phyloP scores from a whole-genome alignment of 1,139 yeast genomes.

The Candida sp. region DNA sequence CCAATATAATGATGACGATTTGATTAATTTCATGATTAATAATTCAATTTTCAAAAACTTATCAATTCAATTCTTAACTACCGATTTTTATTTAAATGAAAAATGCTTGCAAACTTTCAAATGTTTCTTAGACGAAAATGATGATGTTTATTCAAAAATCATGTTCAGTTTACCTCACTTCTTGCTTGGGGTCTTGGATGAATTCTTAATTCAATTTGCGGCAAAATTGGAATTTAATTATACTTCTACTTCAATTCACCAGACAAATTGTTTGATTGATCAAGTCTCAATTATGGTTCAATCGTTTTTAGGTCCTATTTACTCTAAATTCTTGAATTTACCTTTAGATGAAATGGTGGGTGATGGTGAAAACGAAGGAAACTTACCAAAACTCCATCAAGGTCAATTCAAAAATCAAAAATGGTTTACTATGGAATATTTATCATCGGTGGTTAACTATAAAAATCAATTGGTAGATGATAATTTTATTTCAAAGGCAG shows the following conservation, averaged over 20 bases:
- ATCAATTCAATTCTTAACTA: conserved; percentile 15
- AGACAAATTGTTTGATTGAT: not conserved
- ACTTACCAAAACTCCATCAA: conserved; percentile 2
- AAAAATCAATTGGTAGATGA: conserved; percentile 4
- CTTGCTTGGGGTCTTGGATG: conserved; percentile 8
- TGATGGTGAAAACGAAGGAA: conserved; percentile 1
- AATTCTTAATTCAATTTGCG: conserved; percentile 11
- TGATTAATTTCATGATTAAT: conserved; percentile 10
- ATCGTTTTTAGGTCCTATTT: conserved; percentile 9
- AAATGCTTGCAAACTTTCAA: conserved; percentile 14
- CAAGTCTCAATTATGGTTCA: conserved; percentile 3
- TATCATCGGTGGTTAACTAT: conserved; percentile 8
- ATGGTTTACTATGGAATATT: conserved; percentile 7
- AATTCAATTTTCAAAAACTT: conserved; percentile 10
- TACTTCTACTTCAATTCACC: not conserved
- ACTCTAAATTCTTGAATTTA: conserved; percentile 5
- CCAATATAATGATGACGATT: conserved; percentile 8
- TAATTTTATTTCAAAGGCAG: conserved; percentile 7
- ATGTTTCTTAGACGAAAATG: conserved; percentile 9
- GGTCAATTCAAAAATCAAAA: conserved; percentile 9
- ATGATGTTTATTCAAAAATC: conserved; percentile 4
- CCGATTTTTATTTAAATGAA: conserved; percentile 17
- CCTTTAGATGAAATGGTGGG: conserved; percentile 2
- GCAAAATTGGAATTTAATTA: conserved; percentile 4
- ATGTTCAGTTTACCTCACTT: conserved; percentile 17